These are phyloP conservation scores for Cicer bijugum DNA, from an alignment of 306 rosid genomes.

Conservation along the genomic window DNA sequence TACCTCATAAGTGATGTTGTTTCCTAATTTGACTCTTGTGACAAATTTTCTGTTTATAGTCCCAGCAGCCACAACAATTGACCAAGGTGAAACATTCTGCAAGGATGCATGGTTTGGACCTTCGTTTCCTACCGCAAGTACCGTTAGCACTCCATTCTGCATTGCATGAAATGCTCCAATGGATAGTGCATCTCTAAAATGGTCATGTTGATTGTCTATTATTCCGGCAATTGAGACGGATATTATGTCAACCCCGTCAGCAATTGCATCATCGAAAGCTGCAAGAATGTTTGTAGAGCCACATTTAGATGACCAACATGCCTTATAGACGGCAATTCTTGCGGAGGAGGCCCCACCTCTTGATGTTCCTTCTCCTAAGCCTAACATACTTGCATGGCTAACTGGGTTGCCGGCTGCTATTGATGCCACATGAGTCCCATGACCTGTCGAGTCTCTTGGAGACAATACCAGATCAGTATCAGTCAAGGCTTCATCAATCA, in stretches of 20 bases:
- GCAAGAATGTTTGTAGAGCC: too few relatives aligned
- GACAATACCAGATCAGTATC: too few relatives aligned
- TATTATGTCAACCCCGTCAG: slow-evolving; percentile 64
- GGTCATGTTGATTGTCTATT: background rate
- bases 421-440: slow-evolving; percentile 37
- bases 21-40: slow-evolving; percentile 49
- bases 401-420: background rate
- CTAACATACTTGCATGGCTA: too few relatives aligned
- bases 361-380: too few relatives aligned
- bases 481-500: too few relatives aligned
- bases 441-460: too few relatives aligned
- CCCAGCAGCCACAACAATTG: slow-evolving; percentile 54
- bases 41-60: slow-evolving; percentile 52
- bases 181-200: slow-evolving; percentile 26
- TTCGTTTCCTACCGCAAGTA: slow-evolving; percentile 42
- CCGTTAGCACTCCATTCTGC: slow-evolving; percentile 52
- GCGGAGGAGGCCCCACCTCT: too few relatives aligned
- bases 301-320: too few relatives aligned
- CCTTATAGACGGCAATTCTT: too few relatives aligned
- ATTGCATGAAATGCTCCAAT: slow-evolving; percentile 50
- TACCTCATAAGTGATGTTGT: slow-evolving; percentile 51
- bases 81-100: slow-evolving; percentile 55
- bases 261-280: slow-evolving; percentile 65
- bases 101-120: slow-evolving; percentile 45
- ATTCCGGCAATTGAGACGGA: slow-evolving; percentile 42